A percentile compares a stretch with the other conserved stretches of the same genome.
Evolutionary conservation across 164 flowering plant species (phyloP).

Genomic region (Malania oleifera): DNA sequence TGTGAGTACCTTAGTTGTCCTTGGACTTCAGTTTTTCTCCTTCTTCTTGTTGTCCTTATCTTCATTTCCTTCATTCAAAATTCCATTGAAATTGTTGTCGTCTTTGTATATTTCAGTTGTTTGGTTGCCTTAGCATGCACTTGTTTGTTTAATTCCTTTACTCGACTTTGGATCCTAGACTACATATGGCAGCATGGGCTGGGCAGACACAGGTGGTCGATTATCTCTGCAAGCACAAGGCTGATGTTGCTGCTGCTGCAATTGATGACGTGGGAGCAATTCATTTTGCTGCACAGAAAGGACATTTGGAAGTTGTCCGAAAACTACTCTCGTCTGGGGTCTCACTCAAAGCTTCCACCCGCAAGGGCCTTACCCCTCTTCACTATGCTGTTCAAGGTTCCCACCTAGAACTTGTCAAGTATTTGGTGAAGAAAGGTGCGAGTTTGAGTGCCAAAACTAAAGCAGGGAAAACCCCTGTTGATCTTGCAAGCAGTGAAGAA

Average conservation of each 20-base stretch:
- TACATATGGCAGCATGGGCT: slow-evolving; percentile 97
- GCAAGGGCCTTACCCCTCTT: slow-evolving; percentile 87
- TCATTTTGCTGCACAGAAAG: slow-evolving; percentile 95
- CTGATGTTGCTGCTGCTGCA: slow-evolving; percentile 93
- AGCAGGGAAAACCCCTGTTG: slow-evolving; percentile 78
- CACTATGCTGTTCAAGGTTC: slow-evolving; percentile 94
- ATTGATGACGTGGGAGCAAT: slow-evolving; percentile 97
- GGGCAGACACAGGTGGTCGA: slow-evolving; percentile 71
- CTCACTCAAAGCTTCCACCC: slow-evolving; percentile 63
- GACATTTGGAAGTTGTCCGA: slow-evolving; percentile 73
- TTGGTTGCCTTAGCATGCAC: not conserved
- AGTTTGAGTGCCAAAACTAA: slow-evolving; percentile 52
- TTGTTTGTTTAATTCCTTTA: slow-evolving; percentile 34
- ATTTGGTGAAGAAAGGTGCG: slow-evolving; percentile 73
- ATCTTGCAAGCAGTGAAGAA: slow-evolving; percentile 63
- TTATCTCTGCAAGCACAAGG: slow-evolving; percentile 79
- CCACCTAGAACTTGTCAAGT: slow-evolving; percentile 63
- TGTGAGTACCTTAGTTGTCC: too few species aligned
- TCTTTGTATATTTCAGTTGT: too few species aligned
- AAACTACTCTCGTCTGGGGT: slow-evolving; percentile 59
- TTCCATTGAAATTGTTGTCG: too few species aligned
- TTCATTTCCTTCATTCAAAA: too few species aligned
- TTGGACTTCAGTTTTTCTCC: not conserved
- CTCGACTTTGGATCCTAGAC: slow-evolving; percentile 34
- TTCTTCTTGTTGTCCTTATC: not conserved